Conservation (phyloP, 1,284 basidiomycete species). For the Boletus smithii region DNA sequence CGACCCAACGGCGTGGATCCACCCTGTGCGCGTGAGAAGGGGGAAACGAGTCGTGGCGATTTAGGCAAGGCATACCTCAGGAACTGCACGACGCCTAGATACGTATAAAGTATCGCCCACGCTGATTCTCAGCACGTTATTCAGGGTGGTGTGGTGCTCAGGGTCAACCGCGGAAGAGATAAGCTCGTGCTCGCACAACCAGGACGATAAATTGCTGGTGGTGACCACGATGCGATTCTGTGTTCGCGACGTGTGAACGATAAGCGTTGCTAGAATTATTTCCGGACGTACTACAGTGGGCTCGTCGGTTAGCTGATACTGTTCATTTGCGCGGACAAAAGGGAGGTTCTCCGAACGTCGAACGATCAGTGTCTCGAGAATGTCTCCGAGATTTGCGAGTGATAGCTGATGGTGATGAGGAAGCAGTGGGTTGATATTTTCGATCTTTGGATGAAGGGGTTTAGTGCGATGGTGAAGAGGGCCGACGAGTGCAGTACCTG, state of each 20-base stretch:
- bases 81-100: constrained; percentile 41
- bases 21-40: constrained; percentile 49
- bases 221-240: constrained; percentile 52
- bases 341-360: constrained; percentile 31
- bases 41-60: constrained; percentile 2
- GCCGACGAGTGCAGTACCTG: constrained; percentile 50
- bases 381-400: constrained; percentile 40
- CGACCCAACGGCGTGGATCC: constrained; percentile 83
- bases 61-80: constrained; percentile 41
- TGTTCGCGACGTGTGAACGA: constrained; percentile 13
- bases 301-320: constrained; percentile 30
- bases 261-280: background rate
- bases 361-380: constrained; percentile 57
- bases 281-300: constrained; percentile 36
- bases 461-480: constrained; percentile 11
- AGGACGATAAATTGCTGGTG: constrained; percentile 40
- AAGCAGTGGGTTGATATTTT: constrained; percentile 48
- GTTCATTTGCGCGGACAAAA: constrained; percentile 45
- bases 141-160: constrained; percentile 26
- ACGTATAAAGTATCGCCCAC: constrained; percentile 50
- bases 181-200: constrained; percentile 42
- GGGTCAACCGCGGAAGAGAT: constrained; percentile 28
- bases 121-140: constrained; percentile 27
- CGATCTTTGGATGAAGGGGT: constrained; percentile 44
- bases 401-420: constrained; percentile 36